Evolutionary conservation across 257 asterid species (phyloP).

Genomic region (Salvia splendens): DNA sequence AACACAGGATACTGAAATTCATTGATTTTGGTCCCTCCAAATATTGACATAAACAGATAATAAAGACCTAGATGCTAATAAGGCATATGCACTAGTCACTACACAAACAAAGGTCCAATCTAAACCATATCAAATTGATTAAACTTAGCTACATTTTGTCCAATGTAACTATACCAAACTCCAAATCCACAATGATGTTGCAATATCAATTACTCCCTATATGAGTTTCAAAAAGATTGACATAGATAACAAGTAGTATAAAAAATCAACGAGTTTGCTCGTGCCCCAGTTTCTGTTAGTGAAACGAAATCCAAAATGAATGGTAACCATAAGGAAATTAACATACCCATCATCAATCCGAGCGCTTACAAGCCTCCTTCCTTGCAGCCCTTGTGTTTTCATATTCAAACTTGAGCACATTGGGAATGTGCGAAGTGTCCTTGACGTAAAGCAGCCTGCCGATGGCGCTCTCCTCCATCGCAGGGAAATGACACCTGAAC

Average conservation of each 20-base stretch:
- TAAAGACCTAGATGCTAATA: not conserved
- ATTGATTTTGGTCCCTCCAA: not conserved
- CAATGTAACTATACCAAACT: not conserved
- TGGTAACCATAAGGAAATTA: not conserved
- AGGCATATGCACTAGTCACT: not conserved
- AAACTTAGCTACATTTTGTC: not conserved
- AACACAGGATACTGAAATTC: not conserved
- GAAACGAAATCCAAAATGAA: not conserved
- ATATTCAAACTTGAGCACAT: conserved; percentile 79
- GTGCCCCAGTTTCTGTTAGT: not conserved
- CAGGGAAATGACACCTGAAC: conserved; percentile 55
- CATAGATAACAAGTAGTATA: not conserved
- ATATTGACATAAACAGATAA: conserved; percentile 1
- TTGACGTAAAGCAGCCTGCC: conserved; percentile 64
- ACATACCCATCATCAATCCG: conserved; percentile 46
- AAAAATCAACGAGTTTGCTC: no score
- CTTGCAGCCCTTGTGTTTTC: conserved; percentile 79
- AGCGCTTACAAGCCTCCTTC: conserved; percentile 69
- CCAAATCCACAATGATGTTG: not conserved
- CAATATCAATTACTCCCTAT: not conserved
- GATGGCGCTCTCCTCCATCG: conserved; percentile 71
- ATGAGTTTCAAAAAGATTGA: not conserved
- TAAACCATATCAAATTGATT: not conserved
- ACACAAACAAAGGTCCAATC: not conserved
- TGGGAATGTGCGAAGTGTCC: conserved; percentile 84